phyloP scores from a whole-genome alignment of 2,329 filamentous ascomycete species.

The Colletotrichum sojae region DNA sequence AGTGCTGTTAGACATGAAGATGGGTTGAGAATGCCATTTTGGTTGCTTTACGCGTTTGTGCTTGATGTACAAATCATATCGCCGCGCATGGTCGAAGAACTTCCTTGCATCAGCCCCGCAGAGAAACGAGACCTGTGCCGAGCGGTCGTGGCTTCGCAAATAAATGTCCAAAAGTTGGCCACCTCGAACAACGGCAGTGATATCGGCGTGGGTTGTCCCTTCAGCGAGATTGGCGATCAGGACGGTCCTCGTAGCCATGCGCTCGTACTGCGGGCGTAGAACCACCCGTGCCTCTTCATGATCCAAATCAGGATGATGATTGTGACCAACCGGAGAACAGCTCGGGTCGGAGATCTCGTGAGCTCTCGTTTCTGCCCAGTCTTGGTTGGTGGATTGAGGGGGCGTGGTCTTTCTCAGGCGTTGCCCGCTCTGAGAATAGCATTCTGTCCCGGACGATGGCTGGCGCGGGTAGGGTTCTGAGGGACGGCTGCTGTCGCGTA shows the following conservation, averaged over 20 bases:
- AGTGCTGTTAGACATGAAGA: not conserved
- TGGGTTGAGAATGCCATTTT: not conserved
- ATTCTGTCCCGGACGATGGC: not conserved
- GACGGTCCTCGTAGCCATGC: constrained; percentile 68
- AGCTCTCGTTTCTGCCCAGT: constrained; percentile 21
- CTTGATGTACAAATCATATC: constrained; percentile 77
- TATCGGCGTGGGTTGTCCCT: constrained; percentile 74
- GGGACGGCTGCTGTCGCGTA: not conserved
- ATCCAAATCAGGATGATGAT: not conserved
- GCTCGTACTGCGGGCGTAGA: constrained; percentile 49
- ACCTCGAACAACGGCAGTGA: constrained; percentile 76
- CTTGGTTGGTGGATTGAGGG: constrained; percentile 4
- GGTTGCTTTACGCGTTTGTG: constrained; percentile 71
- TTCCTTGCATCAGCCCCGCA: constrained; percentile 72
- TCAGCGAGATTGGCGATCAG: constrained; percentile 74
- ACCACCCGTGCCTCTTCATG: not conserved
- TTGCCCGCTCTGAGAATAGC: not conserved
- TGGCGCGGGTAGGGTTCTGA: not conserved
- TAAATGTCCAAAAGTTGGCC: constrained; percentile 80
- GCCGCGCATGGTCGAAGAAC: constrained; percentile 76
- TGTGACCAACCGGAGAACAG: constrained; percentile 3
- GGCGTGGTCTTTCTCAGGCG: not conserved
- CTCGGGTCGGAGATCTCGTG: not conserved
- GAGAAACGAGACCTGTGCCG: constrained; percentile 79
- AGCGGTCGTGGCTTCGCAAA: constrained; percentile 70